Base-by-base conservation (phyloP, 768 basidiomycete species). In the Boletales sp. region DNA sequence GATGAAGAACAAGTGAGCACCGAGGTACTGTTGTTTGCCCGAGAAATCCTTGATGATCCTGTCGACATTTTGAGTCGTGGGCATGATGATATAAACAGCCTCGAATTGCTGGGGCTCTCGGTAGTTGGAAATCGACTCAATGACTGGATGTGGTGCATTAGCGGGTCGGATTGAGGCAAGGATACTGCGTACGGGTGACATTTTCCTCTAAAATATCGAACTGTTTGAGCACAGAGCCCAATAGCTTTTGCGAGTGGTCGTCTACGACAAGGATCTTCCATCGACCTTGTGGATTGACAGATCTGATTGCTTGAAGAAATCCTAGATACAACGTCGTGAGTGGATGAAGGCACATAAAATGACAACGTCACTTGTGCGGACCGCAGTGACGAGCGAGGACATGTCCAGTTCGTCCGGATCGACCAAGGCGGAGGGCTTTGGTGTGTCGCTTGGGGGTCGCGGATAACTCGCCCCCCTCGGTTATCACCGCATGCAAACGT, bases 241-340 rank as follows among this genome's bases (percentile, higher is more conserved):
- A 70, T 47, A 98, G 72, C 65, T 79, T 83, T 69, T 94, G 86
- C 21, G 94, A 86, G 70, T 90, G 82, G 57, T 94, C 91, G 68
- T 99, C 96, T 46, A 98, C 89, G 51, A 99, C 93, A 39, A 98
- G 82, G 58, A 96, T 88, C 81, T 99, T 99, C 96, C 96, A 99
- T 78, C 82, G 74, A 50, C 82, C 83, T 17, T 87, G 83, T 3
- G 94, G 90, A 63, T 87, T 83, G 41, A 92, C 90, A 40, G 90
- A 89, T 66, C 88, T 80, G 60, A 95, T 86, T 15, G 88, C 84
- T 43, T 92, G 88, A 54, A 94, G 77, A 66, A 94, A 93, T 65
- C 87, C 92, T 94, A 61, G 36, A 47, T 13, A 32, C 43, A 5
- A 45, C 5, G 11, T 43, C 3, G 49, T 51, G 17, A 60, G 50